Evolutionary conservation across 345 rosid genomes (phyloP).

Genomic region (Adansonia digitata): DNA sequence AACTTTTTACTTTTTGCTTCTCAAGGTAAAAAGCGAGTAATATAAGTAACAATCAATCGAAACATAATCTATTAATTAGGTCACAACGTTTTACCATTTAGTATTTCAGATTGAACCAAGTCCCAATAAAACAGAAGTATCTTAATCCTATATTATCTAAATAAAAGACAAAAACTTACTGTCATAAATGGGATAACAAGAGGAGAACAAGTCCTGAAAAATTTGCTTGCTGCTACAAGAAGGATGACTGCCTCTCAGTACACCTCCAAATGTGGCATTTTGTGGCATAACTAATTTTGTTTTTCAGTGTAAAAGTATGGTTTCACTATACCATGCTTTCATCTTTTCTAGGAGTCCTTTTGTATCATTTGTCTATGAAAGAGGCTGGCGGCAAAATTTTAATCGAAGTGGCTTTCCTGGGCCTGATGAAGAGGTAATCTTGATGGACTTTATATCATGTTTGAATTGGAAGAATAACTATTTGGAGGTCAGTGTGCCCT

Average conservation of each 20-base stretch:
- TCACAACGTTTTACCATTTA: background rate
- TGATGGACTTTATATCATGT: conserved; percentile 3
- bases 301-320: background rate
- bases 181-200: no score
- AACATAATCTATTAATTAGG: background rate
- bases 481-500: no score
- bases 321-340: conserved; percentile 7
- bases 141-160: background rate
- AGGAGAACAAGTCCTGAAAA: no score
- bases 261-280: background rate
- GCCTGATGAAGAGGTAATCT: conserved; percentile 79
- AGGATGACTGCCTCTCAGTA: background rate
- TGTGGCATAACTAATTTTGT: background rate
- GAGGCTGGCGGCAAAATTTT: conserved; percentile 94
- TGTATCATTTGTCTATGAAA: conserved; percentile 85
- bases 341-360: conserved; percentile 69
- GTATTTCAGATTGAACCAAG: background rate
- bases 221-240: background rate
- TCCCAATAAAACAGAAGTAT: background rate
- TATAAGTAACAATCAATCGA: background rate
- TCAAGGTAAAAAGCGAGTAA: background rate
- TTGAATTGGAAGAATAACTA: background rate
- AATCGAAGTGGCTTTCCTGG: conserved; percentile 87
- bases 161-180: no score
- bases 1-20: background rate